Conservation (phyloP, 306 rosid species). For the Prunus armeniaca region DNA sequence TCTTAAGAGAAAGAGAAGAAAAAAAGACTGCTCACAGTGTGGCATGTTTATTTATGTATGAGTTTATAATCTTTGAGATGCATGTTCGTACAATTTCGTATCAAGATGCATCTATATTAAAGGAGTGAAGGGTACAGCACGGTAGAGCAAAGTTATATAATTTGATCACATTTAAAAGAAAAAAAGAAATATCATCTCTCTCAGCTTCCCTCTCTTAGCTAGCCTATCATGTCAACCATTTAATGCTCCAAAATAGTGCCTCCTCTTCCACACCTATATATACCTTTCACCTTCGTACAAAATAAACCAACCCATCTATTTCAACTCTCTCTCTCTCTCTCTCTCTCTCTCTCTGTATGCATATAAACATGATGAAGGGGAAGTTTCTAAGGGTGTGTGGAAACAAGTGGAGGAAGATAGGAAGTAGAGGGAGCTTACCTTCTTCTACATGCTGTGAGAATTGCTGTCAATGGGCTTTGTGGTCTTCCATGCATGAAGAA, state of each 20-base stretch:
- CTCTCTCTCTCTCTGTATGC: neutral
- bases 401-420: constrained; percentile 76
- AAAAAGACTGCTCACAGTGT: neutral
- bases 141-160: constrained; percentile 33
- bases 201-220: constrained; percentile 26
- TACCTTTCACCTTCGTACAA: constrained; percentile 45
- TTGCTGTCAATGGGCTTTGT: constrained; percentile 52
- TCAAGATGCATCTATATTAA: constrained; percentile 28
- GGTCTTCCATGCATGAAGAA: constrained; percentile 46
- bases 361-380: constrained; percentile 37
- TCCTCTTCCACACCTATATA: constrained; percentile 47
- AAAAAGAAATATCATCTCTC: neutral
- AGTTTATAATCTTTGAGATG: constrained; percentile 26
- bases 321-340: constrained; percentile 23
- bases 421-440: constrained; percentile 30
- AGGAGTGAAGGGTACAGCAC: constrained; percentile 32
- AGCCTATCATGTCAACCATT: constrained; percentile 56
- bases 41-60: neutral
- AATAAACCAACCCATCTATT: constrained; percentile 5
- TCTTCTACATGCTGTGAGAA: constrained; percentile 47
- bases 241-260: constrained; percentile 38
- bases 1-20: constrained; percentile 7
- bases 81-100: constrained; percentile 75
- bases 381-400: constrained; percentile 48
- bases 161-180: neutral